Evolutionary conservation across 192 early-diverging fungal species (phyloP).

Genomic region (Diversispora epigaea): DNA sequence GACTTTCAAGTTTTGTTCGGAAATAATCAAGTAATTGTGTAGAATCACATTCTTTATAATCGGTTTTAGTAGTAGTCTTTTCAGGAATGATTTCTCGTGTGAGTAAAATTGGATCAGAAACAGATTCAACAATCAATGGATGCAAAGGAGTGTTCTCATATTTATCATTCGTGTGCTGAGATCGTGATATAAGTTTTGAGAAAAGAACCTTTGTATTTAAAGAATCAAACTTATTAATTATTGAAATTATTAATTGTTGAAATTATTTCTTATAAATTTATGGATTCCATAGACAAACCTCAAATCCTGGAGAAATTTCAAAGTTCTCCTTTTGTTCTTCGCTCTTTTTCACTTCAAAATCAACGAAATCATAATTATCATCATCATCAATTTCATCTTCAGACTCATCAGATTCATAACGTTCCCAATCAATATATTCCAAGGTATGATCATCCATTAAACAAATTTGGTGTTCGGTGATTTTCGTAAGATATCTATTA

Average conservation of each 20-base stretch:
- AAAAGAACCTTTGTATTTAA: background rate
- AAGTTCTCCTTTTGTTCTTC: conserved; percentile 28
- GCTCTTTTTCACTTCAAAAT: conserved; percentile 21
- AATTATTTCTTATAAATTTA: no score
- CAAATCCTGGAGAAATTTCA: conserved; percentile 4
- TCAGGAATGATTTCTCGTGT: conserved; percentile 1
- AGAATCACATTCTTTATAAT: no score
- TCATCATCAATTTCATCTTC: conserved; percentile 6
- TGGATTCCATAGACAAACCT: background rate
- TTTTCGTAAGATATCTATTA: background rate
- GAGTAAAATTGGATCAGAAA: conserved; percentile 3
- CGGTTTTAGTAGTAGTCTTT: background rate
- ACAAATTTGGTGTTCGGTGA: conserved; percentile 29
- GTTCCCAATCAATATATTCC: conserved; percentile 3
- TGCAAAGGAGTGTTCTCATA: background rate
- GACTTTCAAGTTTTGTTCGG: conserved; percentile 10
- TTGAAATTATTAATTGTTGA: background rate
- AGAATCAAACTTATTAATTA: background rate
- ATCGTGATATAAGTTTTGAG: background rate
- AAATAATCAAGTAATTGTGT: conserved; percentile 8
- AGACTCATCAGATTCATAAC: background rate
- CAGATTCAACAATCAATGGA: conserved; percentile 20
- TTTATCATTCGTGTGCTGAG: background rate
- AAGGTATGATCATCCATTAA: conserved; percentile 19
- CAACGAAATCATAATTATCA: background rate